phyloP scores from a whole-genome alignment of 805 yeast genomes.

The Kuraishia ogatae region DNA sequence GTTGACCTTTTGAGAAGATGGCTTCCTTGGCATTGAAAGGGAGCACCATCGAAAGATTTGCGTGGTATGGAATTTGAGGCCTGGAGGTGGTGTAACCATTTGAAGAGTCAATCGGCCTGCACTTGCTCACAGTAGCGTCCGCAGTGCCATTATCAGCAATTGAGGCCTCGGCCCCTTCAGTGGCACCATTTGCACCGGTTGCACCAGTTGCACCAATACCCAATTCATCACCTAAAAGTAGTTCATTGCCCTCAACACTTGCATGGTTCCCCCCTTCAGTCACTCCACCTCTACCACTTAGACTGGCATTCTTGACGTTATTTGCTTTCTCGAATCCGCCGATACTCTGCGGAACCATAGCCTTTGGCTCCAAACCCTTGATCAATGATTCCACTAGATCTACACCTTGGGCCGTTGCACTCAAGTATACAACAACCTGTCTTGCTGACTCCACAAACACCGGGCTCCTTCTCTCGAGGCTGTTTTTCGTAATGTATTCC shows the following conservation, averaged over 20 bases:
- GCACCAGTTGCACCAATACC: too few species aligned
- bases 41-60: constrained; percentile 54
- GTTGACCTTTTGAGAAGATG: constrained; percentile 78
- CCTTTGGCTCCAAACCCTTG: constrained; percentile 67
- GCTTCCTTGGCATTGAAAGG: constrained; percentile 45
- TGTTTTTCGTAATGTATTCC: constrained; percentile 58
- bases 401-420: constrained; percentile 39
- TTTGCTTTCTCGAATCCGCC: constrained; percentile 30
- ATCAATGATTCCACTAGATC: constrained; percentile 58
- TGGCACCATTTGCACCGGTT: too few species aligned
- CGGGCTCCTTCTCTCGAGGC: constrained; percentile 64
- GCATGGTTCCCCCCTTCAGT: too few species aligned
- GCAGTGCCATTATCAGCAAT: too few species aligned
- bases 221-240: too few species aligned
- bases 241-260: too few species aligned
- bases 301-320: too few species aligned
- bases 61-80: constrained; percentile 56
- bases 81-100: too few species aligned
- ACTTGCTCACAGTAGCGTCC: too few species aligned
- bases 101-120: too few species aligned
- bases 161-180: too few species aligned
- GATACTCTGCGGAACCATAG: constrained; percentile 46
- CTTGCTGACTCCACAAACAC: constrained; percentile 70
- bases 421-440: constrained; percentile 73
- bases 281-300: too few species aligned